Evolutionary conservation across 768 basidiomycete genomes (phyloP).

Genomic region (Rhodocollybia butyracea): DNA sequence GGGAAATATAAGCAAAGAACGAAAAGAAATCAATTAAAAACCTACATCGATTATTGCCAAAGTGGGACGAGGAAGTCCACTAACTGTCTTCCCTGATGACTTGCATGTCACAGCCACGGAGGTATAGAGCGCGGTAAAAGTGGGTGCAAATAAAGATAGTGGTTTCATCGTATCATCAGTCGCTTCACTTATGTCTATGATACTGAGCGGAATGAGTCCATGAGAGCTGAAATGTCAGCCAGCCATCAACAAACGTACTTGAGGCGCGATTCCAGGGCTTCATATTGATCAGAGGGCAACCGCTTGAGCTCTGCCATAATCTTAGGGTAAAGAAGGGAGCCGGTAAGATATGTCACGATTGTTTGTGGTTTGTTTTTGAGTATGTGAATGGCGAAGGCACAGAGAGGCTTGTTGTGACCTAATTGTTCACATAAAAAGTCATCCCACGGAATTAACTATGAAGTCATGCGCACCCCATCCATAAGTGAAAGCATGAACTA

Average conservation of each 20-base stretch:
- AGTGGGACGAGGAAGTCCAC: background rate
- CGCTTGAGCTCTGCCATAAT: background rate
- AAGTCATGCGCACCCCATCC: too few relatives aligned
- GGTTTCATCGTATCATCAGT: background rate
- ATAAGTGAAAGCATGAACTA: too few relatives aligned
- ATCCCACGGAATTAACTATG: too few relatives aligned
- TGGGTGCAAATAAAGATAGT: background rate
- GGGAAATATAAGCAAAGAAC: background rate
- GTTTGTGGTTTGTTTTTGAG: background rate
- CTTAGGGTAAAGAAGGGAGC: background rate
- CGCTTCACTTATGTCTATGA: background rate
- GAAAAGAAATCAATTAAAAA: background rate
- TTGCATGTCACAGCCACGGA: background rate
- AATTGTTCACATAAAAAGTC: too few relatives aligned
- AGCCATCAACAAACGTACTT: background rate
- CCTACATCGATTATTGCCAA: conserved; percentile 3
- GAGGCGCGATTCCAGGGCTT: background rate
- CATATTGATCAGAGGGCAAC: too few relatives aligned
- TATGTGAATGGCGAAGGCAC: background rate
- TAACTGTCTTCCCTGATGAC: background rate
- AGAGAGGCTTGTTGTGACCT: background rate
- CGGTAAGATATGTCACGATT: background rate
- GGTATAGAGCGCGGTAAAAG: background rate
- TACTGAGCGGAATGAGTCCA: background rate
- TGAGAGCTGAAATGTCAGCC: too few relatives aligned